Evolutionary conservation across 805 yeast species (phyloP).

Genomic region (Wickerhamomyces chaumierensis): DNA sequence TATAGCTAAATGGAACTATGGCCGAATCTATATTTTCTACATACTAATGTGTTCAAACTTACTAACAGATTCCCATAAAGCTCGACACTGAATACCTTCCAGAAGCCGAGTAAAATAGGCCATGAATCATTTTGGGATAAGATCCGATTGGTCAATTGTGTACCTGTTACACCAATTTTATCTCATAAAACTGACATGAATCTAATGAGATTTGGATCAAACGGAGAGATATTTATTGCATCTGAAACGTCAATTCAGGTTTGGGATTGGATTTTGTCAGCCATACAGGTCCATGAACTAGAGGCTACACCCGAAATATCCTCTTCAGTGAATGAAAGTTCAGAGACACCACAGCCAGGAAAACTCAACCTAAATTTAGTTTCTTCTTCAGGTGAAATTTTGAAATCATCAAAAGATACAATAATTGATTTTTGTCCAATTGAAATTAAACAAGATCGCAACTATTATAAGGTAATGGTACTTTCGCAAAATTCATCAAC

Average conservation of each 20-base stretch:
- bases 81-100: background rate
- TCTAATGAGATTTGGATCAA: conserved; percentile 22
- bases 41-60: too few species aligned
- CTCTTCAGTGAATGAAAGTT: background rate
- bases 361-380: conserved; percentile 16
- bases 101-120: background rate
- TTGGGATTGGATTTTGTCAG: conserved; percentile 29
- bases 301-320: background rate
- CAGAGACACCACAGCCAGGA: background rate
- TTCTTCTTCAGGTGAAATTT: conserved; percentile 9
- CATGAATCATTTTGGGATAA: background rate
- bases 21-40: too few species aligned
- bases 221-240: conserved; percentile 26
- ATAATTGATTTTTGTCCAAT: conserved; percentile 18
- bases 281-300: conserved; percentile 7
- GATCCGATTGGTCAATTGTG: background rate
- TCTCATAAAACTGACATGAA: background rate
- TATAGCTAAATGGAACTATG: too few species aligned
- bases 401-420: conserved; percentile 4
- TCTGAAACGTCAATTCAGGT: conserved; percentile 21
- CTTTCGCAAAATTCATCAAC: background rate
- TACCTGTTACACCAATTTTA: too few species aligned
- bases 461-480: conserved; percentile 14
- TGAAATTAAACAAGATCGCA: conserved; percentile 11
- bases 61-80: background rate